Evolutionary conservation across 1,139 yeast genomes (phyloP).

Genomic region (Saccharomyces hybrid): DNA sequence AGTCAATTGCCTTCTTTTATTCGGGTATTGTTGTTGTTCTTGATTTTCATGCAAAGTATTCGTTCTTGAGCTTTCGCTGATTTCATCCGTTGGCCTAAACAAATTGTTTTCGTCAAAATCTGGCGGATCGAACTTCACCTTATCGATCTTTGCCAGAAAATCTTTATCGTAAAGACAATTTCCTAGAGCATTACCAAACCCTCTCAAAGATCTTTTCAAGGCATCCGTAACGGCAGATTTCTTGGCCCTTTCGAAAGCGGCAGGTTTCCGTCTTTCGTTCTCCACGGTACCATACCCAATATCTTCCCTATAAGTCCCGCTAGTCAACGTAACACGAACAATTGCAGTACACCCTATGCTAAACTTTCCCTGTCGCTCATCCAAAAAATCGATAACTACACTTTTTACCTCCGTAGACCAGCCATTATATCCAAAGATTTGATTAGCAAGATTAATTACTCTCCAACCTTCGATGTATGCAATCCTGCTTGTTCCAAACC

Average conservation of each 20-base stretch:
- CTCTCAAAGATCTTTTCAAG: slow-evolving; percentile 63
- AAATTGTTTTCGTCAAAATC: slow-evolving; percentile 45
- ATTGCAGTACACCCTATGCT: slow-evolving; percentile 64
- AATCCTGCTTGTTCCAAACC: slow-evolving; percentile 62
- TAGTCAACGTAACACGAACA: slow-evolving; percentile 62
- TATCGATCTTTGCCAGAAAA: slow-evolving; percentile 45
- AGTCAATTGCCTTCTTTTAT: slow-evolving; percentile 19
- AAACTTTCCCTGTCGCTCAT: slow-evolving; percentile 47
- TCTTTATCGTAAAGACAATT: slow-evolving; percentile 71
- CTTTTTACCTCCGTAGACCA: slow-evolving; percentile 68
- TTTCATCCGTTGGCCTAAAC: slow-evolving; percentile 36
- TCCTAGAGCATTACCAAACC: slow-evolving; percentile 75
- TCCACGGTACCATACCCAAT: slow-evolving; percentile 77
- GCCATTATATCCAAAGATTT: slow-evolving; percentile 74
- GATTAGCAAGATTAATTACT: slow-evolving; percentile 70
- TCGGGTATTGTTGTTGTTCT: slow-evolving; percentile 4
- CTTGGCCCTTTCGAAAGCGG: slow-evolving; percentile 74
- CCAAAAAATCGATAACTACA: slow-evolving; percentile 64
- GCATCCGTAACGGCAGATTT: slow-evolving; percentile 83
- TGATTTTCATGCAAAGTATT: slow-evolving; percentile 19
- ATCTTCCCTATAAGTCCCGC: slow-evolving; percentile 75
- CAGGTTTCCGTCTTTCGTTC: slow-evolving; percentile 59
- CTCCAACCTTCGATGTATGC: slow-evolving; percentile 79
- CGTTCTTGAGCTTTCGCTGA: slow-evolving; percentile 28
- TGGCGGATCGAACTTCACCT: slow-evolving; percentile 43